These are phyloP conservation scores for Tremellales sp. DNA, from an alignment of 1,284 basidiomycete species.

Conservation along the genomic window DNA sequence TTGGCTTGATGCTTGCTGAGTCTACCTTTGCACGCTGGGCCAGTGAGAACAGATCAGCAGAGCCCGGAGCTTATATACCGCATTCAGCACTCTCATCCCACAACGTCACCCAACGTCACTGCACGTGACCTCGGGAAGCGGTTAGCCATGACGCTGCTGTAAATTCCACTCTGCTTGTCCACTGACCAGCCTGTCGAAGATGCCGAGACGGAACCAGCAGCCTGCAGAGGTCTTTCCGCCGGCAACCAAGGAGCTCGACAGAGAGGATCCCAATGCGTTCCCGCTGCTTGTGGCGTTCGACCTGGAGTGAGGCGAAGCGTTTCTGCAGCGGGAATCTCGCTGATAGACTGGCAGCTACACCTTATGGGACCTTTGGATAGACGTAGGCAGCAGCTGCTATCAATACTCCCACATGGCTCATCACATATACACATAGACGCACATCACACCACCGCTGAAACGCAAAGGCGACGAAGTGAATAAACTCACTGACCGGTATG, in stretches of 20 bases:
- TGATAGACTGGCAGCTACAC: constrained; percentile 61
- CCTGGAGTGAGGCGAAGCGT: constrained; percentile 61
- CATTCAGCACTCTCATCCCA: no score
- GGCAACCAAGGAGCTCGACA: background rate
- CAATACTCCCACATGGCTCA: constrained; percentile 6
- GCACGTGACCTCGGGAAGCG: no score
- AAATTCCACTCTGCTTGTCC: no score
- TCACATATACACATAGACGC: no score
- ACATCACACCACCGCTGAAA: constrained; percentile 59
- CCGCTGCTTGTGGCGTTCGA: constrained; percentile 78
- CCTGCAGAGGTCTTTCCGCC: background rate
- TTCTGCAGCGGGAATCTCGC: background rate
- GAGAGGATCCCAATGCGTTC: constrained; percentile 45
- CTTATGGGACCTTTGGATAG: constrained; percentile 79
- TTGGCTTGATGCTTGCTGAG: no score
- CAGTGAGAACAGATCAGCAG: no score
- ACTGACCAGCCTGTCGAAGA: background rate
- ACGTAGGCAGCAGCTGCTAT: constrained; percentile 48
- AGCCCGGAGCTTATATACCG: no score
- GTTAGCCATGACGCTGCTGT: no score
- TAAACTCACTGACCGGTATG: constrained; percentile 59
- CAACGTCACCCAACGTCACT: no score
- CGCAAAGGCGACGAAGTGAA: constrained; percentile 58
- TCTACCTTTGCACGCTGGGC: no score
- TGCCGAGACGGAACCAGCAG: background rate